Conservation (phyloP, 139 green algal species). For the Pseudopediastrum boryanum region DNA sequence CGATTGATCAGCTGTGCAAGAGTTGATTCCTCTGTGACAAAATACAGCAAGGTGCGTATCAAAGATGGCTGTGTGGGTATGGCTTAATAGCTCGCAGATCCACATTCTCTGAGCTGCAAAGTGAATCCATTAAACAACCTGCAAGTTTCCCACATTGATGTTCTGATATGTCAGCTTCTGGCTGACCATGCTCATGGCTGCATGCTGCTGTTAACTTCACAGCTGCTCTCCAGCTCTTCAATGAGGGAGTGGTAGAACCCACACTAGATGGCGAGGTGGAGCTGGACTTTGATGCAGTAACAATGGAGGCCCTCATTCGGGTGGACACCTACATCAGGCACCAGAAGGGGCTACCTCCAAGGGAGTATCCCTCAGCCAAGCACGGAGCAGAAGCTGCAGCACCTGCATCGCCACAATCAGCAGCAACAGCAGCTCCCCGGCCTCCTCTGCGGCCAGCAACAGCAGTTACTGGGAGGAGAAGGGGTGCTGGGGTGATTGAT, state of each 20-base stretch:
- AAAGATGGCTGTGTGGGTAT: too few species aligned
- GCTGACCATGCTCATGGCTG: background rate
- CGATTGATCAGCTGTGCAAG: too few species aligned
- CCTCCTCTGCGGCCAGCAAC: background rate
- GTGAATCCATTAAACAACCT: background rate
- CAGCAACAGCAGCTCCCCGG: background rate
- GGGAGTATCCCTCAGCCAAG: conserved; percentile 2
- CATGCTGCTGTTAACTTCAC: background rate
- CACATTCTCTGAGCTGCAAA: background rate
- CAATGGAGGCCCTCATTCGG: background rate
- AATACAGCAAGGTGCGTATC: too few species aligned
- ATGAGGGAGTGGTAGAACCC: conserved; percentile 18
- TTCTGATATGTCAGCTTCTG: background rate
- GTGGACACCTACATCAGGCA: conserved; percentile 37
- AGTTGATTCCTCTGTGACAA: too few species aligned
- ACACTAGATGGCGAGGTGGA: conserved; percentile 35
- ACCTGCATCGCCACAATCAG: background rate
- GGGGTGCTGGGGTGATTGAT: too few species aligned
- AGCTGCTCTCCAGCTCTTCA: conserved; percentile 32
- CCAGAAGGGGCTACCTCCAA: conserved; percentile 22
- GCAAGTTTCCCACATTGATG: background rate
- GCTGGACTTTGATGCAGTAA: conserved; percentile 25
- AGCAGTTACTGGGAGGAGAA: background rate
- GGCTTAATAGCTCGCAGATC: too few species aligned
- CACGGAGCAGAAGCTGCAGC: conserved; percentile 3